phyloP scores from a whole-genome alignment of 2,329 filamentous ascomycete genomes.

The Fonsecaea nubica region DNA sequence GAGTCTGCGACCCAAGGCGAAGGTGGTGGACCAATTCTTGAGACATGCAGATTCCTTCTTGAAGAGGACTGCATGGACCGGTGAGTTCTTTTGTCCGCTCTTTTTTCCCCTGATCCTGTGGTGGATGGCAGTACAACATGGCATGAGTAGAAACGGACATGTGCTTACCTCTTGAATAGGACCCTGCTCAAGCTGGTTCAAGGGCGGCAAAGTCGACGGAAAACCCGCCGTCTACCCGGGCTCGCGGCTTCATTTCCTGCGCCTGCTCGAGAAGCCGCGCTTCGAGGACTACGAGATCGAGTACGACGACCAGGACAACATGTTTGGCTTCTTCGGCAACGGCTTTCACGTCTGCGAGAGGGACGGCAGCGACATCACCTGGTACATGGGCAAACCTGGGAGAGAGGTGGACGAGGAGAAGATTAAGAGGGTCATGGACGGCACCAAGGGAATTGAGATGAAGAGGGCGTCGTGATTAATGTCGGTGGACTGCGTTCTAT shows the following conservation, averaged over 20 bases:
- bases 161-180: constrained; percentile 15
- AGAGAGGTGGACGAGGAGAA: constrained; percentile 26
- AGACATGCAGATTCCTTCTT: constrained; percentile 51
- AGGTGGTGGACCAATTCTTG: constrained; percentile 45
- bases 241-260: constrained; percentile 48
- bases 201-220: constrained; percentile 32
- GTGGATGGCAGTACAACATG: neutral
- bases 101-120: neutral
- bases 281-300: constrained; percentile 54
- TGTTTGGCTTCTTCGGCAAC: constrained; percentile 52
- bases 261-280: constrained; percentile 46
- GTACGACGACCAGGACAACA: constrained; percentile 47
- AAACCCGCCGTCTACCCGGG: constrained; percentile 51
- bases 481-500: too few species aligned
- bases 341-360: constrained; percentile 45
- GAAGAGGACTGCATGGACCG: constrained; percentile 42
- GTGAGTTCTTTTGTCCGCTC: neutral
- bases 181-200: constrained; percentile 31
- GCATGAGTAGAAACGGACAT: neutral
- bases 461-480: constrained; percentile 4
- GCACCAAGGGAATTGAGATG: constrained; percentile 24
- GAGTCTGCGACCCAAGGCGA: constrained; percentile 27
- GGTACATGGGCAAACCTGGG: constrained; percentile 29
- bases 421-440: constrained; percentile 26
- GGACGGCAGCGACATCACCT: constrained; percentile 35